Evolutionary conservation across 73 alveolate genomes (phyloP), one percentile per base, ranked within the genome.

Genomic region (Paramecium caudatum): DNA sequence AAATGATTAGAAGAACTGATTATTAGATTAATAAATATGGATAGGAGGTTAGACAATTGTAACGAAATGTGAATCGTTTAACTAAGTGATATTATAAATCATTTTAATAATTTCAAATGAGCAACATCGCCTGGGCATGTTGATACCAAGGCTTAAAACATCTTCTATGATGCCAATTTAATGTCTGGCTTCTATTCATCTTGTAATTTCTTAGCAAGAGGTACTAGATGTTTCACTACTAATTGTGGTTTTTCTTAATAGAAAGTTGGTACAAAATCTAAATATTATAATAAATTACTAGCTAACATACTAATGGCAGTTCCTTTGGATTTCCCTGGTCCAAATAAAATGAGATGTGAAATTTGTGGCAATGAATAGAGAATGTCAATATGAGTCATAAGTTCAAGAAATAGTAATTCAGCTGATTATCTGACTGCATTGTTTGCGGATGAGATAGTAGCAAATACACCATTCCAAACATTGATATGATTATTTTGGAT

Each of bases 131-230:
- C 55, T 74, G 88, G 88, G 32, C 88, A 74, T 41, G 69, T 74
- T n/a, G 43, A 41, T 8, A 27, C 43, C 23, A 74, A 43, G 36
- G 9, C 17, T 74, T 43, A 43, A 43, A 74, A 74, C 19, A 74
- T 5, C 43, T 74, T 74, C 68, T 41, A 74, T 1, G 88, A 74
- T 17, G 88, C 68, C 19, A 27, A 16, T 74, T 74, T 74, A 41
- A 74, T 74, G 10, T 74, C 88, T 74, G 88, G 88, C n/a, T 74
- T 74, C 69, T 36, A 39, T 74, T 74, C 88, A 8, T 74, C 88
- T 41, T 41, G 17, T 25, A 74, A 45, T 15, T 74, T 74, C 70
- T 74, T 74, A 43, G 88, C 88, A 12, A 74, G 32, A 39, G 88
- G 88, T 16, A 74, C 45, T 17, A 41, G 47, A 19, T 74, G 34